phyloP scores from a whole-genome alignment of 352 stramenopile species.

The Phytophthora cryptogea region DNA sequence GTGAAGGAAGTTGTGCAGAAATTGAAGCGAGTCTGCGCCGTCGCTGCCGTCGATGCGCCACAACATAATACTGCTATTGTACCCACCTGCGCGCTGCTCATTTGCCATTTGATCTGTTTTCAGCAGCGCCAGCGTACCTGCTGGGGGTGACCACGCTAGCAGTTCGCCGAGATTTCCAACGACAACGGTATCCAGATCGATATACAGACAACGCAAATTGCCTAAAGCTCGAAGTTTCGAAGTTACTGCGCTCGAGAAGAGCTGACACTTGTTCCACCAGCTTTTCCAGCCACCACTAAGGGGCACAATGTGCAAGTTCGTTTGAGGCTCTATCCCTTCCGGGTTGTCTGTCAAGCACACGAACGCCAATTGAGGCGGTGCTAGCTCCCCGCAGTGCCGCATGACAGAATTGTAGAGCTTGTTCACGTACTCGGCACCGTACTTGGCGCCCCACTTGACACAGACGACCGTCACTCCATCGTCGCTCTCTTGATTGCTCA shows the following conservation, averaged over 20 bases:
- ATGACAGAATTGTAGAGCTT: constrained; percentile 53
- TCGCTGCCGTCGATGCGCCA: constrained; percentile 38
- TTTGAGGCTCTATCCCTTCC: constrained; percentile 35
- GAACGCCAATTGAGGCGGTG: constrained; percentile 38
- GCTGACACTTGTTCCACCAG: constrained; percentile 86
- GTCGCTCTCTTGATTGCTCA: constrained; percentile 5
- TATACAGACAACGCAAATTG: constrained; percentile 40
- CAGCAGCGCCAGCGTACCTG: constrained; percentile 37
- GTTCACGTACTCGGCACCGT: constrained; percentile 84
- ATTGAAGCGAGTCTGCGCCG: constrained; percentile 11
- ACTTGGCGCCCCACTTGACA: constrained; percentile 89
- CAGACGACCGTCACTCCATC: constrained; percentile 60
- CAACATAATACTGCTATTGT: constrained; percentile 80
- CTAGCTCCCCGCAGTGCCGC: constrained; percentile 27
- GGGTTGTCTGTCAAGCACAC: constrained; percentile 75
- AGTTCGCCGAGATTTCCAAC: constrained; percentile 46
- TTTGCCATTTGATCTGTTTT: constrained; percentile 74
- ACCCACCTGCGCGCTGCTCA: constrained; percentile 58
- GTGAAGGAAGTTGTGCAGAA: constrained; percentile 47
- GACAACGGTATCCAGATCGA: constrained; percentile 84
- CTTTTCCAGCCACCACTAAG: constrained; percentile 47
- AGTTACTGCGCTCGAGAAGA: constrained; percentile 49
- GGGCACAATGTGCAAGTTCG: constrained; percentile 34
- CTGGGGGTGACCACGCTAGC: constrained; percentile 19
- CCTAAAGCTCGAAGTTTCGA: constrained; percentile 34